These are phyloP conservation scores for Lentinula sp. DNA, from an alignment of 768 basidiomycete species.

Conservation along the genomic window DNA sequence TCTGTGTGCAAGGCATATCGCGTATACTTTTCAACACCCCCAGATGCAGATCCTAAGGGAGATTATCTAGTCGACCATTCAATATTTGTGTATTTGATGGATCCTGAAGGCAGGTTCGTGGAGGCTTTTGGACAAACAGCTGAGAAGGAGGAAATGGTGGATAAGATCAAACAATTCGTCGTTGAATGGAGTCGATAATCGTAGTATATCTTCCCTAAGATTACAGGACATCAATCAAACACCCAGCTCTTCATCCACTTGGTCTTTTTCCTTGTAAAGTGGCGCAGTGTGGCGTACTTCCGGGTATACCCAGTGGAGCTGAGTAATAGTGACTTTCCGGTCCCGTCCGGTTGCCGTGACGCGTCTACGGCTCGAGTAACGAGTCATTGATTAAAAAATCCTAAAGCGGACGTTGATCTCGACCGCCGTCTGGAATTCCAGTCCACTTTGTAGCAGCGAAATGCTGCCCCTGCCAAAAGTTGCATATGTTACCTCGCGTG, in stretches of 20 bases:
- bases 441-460: conserved; percentile 4
- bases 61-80: conserved; percentile 98
- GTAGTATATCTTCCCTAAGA: neutral
- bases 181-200: conserved; percentile 24
- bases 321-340: neutral
- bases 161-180: conserved; percentile 49
- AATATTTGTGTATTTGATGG: conserved; percentile 98
- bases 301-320: neutral
- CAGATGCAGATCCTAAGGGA: conserved; percentile 76
- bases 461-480: conserved; percentile 73
- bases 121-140: conserved; percentile 93
- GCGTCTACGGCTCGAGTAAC: neutral
- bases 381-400: neutral
- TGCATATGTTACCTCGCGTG: conserved; percentile 71
- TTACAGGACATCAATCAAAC: neutral
- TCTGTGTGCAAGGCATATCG: conserved; percentile 91
- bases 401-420: neutral
- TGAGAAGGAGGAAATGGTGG: conserved; percentile 60
- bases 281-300: neutral
- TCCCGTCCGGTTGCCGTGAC: neutral
- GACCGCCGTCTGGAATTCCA: neutral
- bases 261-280: neutral
- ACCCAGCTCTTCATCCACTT: neutral
- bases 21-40: conserved; percentile 97
- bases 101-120: conserved; percentile 88